These are phyloP conservation scores for Ustilago curta DNA, from an alignment of 1,284 basidiomycete species.

Conservation along the genomic window DNA sequence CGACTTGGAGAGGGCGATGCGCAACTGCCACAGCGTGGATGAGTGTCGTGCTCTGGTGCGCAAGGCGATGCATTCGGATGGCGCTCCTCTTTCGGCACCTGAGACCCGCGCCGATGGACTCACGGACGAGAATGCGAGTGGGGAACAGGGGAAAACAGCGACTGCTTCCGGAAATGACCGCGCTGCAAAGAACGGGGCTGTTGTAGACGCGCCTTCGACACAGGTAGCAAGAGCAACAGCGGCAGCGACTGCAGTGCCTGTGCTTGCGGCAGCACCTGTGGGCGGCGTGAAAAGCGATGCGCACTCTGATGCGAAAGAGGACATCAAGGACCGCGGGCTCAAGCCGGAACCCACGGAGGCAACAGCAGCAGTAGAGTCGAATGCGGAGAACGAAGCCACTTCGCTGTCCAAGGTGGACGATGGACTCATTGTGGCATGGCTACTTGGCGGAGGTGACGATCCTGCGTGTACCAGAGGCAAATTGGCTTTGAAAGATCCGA, in stretches of 20 bases:
- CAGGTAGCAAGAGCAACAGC: neutral
- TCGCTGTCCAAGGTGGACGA: slow-evolving; percentile 38
- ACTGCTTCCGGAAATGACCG: slow-evolving; percentile 5
- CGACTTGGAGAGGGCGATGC: slow-evolving; percentile 56
- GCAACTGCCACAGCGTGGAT: slow-evolving; percentile 48
- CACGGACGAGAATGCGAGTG: slow-evolving; percentile 9
- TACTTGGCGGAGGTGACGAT: slow-evolving; percentile 53
- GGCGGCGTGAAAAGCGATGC: no score
- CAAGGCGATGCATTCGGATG: slow-evolving; percentile 50
- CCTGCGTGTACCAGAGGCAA: slow-evolving; percentile 6
- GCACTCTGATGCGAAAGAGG: no score
- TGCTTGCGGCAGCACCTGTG: no score
- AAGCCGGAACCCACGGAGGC: neutral
- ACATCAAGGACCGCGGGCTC: neutral
- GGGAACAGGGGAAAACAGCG: neutral
- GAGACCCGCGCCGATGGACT: slow-evolving; percentile 12
- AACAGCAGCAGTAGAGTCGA: neutral
- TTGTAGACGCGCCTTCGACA: neutral
- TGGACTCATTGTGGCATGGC: slow-evolving; percentile 54
- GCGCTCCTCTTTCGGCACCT: slow-evolving; percentile 7
- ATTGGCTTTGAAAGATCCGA: neutral
- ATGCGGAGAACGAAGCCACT: slow-evolving; percentile 4
- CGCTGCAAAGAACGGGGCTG: neutral
- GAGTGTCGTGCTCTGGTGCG: slow-evolving; percentile 56
- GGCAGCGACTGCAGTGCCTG: neutral